These are phyloP conservation scores for Aphanomyces cochlioides DNA, from an alignment of 352 stramenopile genomes.

Conservation along the genomic window DNA sequence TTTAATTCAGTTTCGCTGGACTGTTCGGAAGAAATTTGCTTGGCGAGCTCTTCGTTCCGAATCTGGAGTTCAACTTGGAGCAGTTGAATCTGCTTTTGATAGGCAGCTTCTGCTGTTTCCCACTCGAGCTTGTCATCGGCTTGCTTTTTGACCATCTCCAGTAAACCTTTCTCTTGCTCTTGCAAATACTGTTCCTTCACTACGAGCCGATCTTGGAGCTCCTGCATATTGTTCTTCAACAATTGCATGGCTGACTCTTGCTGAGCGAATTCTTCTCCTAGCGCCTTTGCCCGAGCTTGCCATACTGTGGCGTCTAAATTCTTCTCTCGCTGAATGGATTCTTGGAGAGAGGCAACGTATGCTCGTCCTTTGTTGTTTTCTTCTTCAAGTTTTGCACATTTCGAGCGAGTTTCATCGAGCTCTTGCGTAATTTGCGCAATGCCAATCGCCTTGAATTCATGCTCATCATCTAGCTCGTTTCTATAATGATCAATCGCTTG, in stretches of 20 bases:
- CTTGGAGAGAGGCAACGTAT: conserved; percentile 3
- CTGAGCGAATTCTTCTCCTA: neutral
- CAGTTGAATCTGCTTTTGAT: neutral
- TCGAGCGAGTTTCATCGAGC: neutral
- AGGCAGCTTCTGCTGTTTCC: neutral
- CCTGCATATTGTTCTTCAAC: neutral
- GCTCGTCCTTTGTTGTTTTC: conserved; percentile 4
- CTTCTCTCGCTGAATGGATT: neutral
- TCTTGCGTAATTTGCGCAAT: conserved; percentile 13
- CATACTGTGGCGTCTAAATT: neutral
- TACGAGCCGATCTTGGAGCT: conserved; percentile 8
- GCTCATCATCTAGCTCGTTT: neutral
- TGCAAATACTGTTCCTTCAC: neutral
- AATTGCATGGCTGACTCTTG: neutral
- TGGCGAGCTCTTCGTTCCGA: neutral
- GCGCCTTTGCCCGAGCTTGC: too few species aligned
- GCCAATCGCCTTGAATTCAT: conserved; percentile 5
- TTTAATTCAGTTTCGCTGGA: neutral
- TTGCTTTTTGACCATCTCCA: neutral
- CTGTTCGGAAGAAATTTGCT: neutral
- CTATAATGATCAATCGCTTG: conserved; percentile 3
- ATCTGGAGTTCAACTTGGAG: neutral
- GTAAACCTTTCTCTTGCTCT: neutral
- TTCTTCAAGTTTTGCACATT: neutral
- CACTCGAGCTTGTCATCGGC: neutral